These are phyloP conservation scores for Populus deltoides DNA, from an alignment of 345 rosid genomes.

Conservation along the genomic window DNA sequence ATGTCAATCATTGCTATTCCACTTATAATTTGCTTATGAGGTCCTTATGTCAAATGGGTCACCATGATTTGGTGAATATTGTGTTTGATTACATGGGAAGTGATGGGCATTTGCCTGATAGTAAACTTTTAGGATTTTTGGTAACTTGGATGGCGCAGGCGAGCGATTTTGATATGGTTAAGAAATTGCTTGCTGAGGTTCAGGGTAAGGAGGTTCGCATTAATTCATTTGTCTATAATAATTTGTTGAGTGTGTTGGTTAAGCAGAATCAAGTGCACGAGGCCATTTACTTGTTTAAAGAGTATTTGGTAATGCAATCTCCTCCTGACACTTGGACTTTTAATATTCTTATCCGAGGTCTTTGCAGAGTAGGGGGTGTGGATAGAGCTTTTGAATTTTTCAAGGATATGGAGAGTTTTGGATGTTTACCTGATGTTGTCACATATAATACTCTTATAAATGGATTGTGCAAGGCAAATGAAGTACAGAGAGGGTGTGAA, in stretches of 20 bases:
- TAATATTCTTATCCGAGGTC: slow-evolving; percentile 72
- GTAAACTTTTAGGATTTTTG: slow-evolving; percentile 45
- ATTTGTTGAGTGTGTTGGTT: slow-evolving; percentile 56
- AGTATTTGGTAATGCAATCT: slow-evolving; percentile 38
- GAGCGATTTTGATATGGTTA: slow-evolving; percentile 43
- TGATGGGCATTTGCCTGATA: slow-evolving; percentile 61
- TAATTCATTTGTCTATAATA: slow-evolving; percentile 39
- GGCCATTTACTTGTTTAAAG: slow-evolving; percentile 52
- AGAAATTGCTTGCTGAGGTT: slow-evolving; percentile 49
- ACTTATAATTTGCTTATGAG: slow-evolving; percentile 60
- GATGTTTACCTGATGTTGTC: slow-evolving; percentile 60
- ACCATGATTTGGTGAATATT: slow-evolving; percentile 45
- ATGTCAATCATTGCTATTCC: slow-evolving; percentile 44
- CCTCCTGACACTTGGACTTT: slow-evolving; percentile 63
- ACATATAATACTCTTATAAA: slow-evolving; percentile 74
- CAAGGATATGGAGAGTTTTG: slow-evolving; percentile 50
- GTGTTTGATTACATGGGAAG: slow-evolving; percentile 62
- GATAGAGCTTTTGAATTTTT: slow-evolving; percentile 54
- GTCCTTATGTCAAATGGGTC: slow-evolving; percentile 57
- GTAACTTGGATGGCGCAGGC: slow-evolving; percentile 44
- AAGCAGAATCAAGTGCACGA: slow-evolving; percentile 46
- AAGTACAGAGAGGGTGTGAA: slow-evolving; percentile 47
- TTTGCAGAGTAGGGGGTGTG: slow-evolving; percentile 48
- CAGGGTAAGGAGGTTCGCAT: slow-evolving; percentile 36
- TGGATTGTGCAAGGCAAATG: slow-evolving; percentile 61